These are phyloP conservation scores for Aureobasidium uvarum DNA, from an alignment of 2,329 filamentous ascomycete genomes.

Conservation along the genomic window DNA sequence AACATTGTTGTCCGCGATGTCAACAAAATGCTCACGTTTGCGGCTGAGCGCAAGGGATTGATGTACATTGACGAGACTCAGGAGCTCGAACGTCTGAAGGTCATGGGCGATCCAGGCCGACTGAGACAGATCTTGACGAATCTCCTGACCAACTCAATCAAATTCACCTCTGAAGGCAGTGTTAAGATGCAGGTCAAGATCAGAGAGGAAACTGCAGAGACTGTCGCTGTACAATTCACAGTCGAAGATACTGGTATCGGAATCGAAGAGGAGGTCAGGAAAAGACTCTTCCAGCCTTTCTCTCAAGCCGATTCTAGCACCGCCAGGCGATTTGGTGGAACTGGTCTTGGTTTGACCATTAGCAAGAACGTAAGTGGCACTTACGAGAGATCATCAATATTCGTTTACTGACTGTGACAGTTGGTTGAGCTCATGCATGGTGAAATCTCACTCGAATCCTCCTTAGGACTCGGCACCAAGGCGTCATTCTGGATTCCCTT, in stretches of 20 bases:
- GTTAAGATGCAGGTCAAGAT: constrained; percentile 66
- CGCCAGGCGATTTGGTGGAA: constrained; percentile 74
- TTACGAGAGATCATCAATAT: not conserved
- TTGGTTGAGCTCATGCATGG: constrained; percentile 77
- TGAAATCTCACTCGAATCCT: constrained; percentile 67
- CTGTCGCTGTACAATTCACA: constrained; percentile 66
- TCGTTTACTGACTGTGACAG: constrained; percentile 29
- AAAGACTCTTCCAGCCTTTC: constrained; percentile 74
- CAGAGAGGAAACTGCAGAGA: constrained; percentile 62
- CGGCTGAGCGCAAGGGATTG: constrained; percentile 75
- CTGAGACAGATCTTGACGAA: constrained; percentile 82
- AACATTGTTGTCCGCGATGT: constrained; percentile 74
- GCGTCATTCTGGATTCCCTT: constrained; percentile 76
- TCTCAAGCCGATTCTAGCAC: constrained; percentile 80
- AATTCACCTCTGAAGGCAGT: constrained; percentile 67
- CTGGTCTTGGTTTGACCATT: constrained; percentile 74
- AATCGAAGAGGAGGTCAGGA: constrained; percentile 73
- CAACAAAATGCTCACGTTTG: constrained; percentile 83
- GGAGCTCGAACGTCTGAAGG: constrained; percentile 65
- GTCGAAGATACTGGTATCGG: constrained; percentile 79
- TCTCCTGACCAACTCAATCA: constrained; percentile 72
- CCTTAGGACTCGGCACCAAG: constrained; percentile 66
- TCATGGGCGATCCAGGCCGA: constrained; percentile 82
- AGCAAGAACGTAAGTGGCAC: constrained; percentile 62
- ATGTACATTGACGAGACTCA: constrained; percentile 65